Base-by-base conservation (phyloP, 2,329 filamentous ascomycete species). In the Fusarium globosum region DNA sequence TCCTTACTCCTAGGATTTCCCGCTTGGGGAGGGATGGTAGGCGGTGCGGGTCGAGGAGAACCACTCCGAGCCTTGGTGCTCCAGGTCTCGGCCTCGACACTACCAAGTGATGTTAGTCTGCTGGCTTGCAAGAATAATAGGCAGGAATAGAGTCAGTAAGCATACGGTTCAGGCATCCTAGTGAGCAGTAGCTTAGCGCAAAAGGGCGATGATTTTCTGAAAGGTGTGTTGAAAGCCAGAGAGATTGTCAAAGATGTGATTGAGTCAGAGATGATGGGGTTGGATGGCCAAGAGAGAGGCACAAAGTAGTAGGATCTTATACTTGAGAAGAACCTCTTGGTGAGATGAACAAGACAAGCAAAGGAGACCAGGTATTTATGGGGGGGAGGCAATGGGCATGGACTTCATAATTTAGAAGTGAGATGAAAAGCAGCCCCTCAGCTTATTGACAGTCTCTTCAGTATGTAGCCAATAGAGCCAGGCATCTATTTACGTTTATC, bases 11-110 rank as follows among this genome's bases (percentile, higher is more conserved):
- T n/a, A n/a, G n/a, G n/a, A n/a, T 20, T 30, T 28, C 26, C 26
- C 13, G 26, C 6, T 3, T 26, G 26, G 15, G 20, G 11, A 30
- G 45, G 26, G 13, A 7, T 15, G 2, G 18, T 0, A 15, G 45
- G 45, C 3, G 26, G 45, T 48, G 9, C 1, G 3, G 26, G 45
- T 28, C 9, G 20, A 48, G 26, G 45, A 48, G 45, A 48, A 21
- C 23, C 45, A 11, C 20, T 28, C 13, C 26, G 45, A 48, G 20
- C 45, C 45, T 4, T 4, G 7, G 26, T 48, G 45, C 45, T 30
- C 45, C 26, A 21, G 26, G 45, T 21, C 26, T 30, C 14, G 10
- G 45, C 20, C 14, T 48, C 13, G 4, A 11, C 20, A 48, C 45
- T 48, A 6, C 26, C 10, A 21, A 4, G 4, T 15, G 9, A 15